Evolutionary conservation across 2,329 filamentous ascomycete genomes (phyloP), one percentile per base, ranked within the genome.

Genomic region (Thelonectria olida): DNA sequence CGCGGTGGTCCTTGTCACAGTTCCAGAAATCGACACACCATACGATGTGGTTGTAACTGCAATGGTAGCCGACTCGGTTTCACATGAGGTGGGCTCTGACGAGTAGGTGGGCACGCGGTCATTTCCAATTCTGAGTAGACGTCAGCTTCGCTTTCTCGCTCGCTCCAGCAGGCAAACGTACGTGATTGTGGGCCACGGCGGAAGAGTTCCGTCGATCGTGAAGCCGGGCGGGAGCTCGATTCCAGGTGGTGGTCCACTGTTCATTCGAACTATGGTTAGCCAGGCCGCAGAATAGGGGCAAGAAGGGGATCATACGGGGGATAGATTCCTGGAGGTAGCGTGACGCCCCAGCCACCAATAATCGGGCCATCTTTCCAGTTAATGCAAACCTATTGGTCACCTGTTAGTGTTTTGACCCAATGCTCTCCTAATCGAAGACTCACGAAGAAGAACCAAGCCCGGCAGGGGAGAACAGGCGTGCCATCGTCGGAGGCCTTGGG

Each of bases 181-280:
- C 61, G 61, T 63, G 52, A 59, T 23, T 41, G 42, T 56, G 25
- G 60, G 60, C 60, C 60, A 62, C 22, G 60, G 60, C 5, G 60
- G 60, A 22, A 62, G 60, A 22, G 31, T 55, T 28, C 60, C 60
- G 5, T 58, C 31, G 23, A 62, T 58, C 10, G 20, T 54, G 20
- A 62, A 38, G 5, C 60, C 50, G 13, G 60, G 42, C 2, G 60
- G 60, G 25, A 47, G 51, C 20, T 51, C 39, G n/a, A 51, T 15
- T 12, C 34, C 36, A 28, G 60, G 10, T 12, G 59, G 59, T 6
- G 60, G 60, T 36, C 60, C 60, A 34, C 60, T 62, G 25, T 48
- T 17, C 2, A 27, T 31, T 17, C 5, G 12, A 38, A 47, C 19
- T n/a, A 34, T 22, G 10, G 27, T 47, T 10, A 48, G 49, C 10